phyloP scores from a whole-genome alignment of 768 basidiomycete species.

The Pleurotus salmoneostramineus region DNA sequence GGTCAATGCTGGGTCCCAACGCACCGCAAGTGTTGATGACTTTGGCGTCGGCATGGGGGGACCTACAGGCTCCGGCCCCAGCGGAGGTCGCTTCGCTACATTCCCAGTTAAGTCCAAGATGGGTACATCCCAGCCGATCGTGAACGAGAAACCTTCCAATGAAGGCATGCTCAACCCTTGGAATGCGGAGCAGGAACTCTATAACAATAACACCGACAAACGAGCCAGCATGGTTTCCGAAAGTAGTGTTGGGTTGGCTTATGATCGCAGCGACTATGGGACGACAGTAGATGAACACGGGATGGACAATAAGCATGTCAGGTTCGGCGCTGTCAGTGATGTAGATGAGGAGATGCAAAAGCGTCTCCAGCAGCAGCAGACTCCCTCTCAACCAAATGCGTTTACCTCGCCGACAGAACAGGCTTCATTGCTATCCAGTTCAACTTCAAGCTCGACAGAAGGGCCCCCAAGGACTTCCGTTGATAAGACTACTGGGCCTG shows the following conservation, averaged over 20 bases:
- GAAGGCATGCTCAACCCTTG: constrained; percentile 14
- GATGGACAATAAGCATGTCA: constrained; percentile 32
- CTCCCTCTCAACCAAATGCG: neutral
- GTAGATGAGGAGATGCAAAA: constrained; percentile 32
- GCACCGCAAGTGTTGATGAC: constrained; percentile 32
- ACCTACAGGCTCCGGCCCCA: constrained; percentile 18
- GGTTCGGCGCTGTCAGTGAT: constrained; percentile 38
- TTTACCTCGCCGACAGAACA: neutral
- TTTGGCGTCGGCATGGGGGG: constrained; percentile 30
- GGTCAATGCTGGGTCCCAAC: neutral
- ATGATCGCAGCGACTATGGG: constrained; percentile 23
- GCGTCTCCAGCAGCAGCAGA: constrained; percentile 12
- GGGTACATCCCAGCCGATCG: constrained; percentile 17
- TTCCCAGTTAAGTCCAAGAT: constrained; percentile 49
- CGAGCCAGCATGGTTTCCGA: constrained; percentile 9
- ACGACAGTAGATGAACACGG: constrained; percentile 24
- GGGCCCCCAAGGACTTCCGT: neutral
- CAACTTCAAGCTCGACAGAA: too few relatives aligned
- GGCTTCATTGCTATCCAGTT: too few relatives aligned
- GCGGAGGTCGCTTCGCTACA: constrained; percentile 59
- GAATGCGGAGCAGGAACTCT: constrained; percentile 11
- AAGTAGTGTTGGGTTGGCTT: constrained; percentile 30
- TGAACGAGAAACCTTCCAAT: neutral
- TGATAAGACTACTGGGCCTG: too few relatives aligned
- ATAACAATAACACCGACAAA: constrained; percentile 24